Percentiles rank a stretch among this genome's conserved stretches.
phyloP scores from a whole-genome alignment of 257 asterid genomes.

The Sherardia arvensis region DNA sequence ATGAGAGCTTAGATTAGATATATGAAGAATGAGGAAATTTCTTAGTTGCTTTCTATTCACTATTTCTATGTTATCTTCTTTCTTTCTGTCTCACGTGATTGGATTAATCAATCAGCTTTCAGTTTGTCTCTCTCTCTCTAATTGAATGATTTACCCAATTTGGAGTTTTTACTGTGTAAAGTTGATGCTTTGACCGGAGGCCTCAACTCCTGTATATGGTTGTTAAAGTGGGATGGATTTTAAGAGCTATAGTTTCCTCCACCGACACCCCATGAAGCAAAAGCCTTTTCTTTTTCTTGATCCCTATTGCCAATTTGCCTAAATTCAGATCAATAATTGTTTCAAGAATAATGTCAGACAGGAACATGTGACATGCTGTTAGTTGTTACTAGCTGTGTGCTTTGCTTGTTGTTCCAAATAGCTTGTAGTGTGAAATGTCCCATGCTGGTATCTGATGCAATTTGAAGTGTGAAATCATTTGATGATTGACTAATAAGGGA shows the following conservation, averaged over 20 bases:
- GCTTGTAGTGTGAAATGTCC: neutral
- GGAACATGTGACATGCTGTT: neutral
- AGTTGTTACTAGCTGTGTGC: neutral
- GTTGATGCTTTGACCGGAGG: neutral
- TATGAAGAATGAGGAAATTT: slow-evolving; percentile 9
- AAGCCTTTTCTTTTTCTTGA: neutral
- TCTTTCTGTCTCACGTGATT: slow-evolving; percentile 31
- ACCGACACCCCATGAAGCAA: slow-evolving; percentile 14
- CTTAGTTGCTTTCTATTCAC: slow-evolving; percentile 7
- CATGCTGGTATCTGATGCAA: neutral
- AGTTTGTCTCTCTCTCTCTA: slow-evolving; percentile 10
- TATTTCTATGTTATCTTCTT: slow-evolving; percentile 12
- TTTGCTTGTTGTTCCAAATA: neutral
- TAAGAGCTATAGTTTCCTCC: slow-evolving; percentile 3
- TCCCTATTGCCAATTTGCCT: slow-evolving; percentile 1
- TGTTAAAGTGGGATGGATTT: neutral
- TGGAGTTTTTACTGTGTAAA: neutral
- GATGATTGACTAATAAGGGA: neutral
- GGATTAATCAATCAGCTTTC: slow-evolving; percentile 25
- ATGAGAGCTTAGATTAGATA: neutral
- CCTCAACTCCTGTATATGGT: neutral
- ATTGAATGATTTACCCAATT: neutral
- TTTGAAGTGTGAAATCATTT: neutral
- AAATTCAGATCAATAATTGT: slow-evolving; percentile 8
- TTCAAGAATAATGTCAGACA: slow-evolving; percentile 3